Evolutionary conservation across 1,284 basidiomycete genomes (phyloP), one percentile per base, ranked within the genome.

Genomic region (Cryptococcus hybrid): DNA sequence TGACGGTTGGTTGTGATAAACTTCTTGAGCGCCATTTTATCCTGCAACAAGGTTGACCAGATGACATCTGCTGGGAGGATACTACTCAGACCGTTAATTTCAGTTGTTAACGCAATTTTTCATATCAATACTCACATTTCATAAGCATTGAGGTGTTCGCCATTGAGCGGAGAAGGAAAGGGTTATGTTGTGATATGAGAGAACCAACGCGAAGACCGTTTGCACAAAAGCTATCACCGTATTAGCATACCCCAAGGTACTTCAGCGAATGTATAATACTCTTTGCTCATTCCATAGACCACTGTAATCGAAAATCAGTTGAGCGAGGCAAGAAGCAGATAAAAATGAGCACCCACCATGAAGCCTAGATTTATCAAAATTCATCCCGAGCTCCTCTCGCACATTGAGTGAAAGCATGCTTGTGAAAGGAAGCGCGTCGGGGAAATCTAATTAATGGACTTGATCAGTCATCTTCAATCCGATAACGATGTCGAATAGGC

Each of bases 161-260:
- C 68, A 77, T 74, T 1, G 75, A 68, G 30, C 76, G 67, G 18
- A 79, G 67, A 7, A 79, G 63, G 6, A 74, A 64, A 2, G 75
- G 75, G 66, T 80, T 80, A 53, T 74, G 64, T 55, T 78, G 79
- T 7, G 75, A 75, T 46, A 80, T 70, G 5, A 80, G 65, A 5
- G 73, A 66, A 12, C 79, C 80, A 36, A 79, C 63, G 1, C 78
- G 71, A n/a, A 78, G 65, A 2, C 80, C 80, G 62, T 81, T 81
- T 37, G 75, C 68, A 58, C 79, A 80, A 57, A 80, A 81, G 60
- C 71, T 73, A 54, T 12, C 45, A 18, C 24, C 8, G 30, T n/a
- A 60, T 18, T n/a, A 24, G 8, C 37, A 9, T 13, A 42, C 13
- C 15, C 18, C 49, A 13, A 11, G 13, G 7, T n/a, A 15, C 8